These are phyloP conservation scores for Testicularia cyperi DNA, from an alignment of 1,284 basidiomycete genomes.

Conservation along the genomic window DNA sequence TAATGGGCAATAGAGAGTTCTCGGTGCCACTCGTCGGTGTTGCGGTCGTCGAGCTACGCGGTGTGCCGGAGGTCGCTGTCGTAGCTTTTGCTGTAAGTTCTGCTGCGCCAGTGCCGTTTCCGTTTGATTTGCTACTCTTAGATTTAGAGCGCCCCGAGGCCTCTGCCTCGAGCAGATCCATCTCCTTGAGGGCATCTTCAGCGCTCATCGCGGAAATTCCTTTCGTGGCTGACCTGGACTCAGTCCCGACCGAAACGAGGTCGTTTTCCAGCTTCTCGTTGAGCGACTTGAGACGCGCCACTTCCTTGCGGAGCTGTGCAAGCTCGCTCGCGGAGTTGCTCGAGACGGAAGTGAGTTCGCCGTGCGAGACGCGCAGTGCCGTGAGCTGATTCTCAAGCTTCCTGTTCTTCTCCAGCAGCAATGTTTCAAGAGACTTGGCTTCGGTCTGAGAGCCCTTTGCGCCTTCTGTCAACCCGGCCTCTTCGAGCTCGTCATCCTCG, in stretches of 20 bases:
- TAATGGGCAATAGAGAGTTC: conserved; percentile 66
- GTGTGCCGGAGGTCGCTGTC: not conserved
- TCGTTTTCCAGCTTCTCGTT: conserved; percentile 91
- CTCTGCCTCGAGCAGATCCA: conserved; percentile 28
- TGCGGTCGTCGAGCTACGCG: conserved; percentile 2
- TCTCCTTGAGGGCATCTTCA: conserved; percentile 26
- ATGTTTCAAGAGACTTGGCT: conserved; percentile 80
- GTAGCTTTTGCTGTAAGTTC: not conserved
- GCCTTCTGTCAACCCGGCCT: not conserved
- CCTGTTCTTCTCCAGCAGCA: conserved; percentile 90
- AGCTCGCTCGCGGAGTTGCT: conserved; percentile 66
- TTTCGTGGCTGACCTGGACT: conserved; percentile 2
- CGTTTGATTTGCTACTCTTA: not conserved
- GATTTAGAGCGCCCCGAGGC: not conserved
- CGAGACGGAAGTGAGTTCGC: conserved; percentile 16
- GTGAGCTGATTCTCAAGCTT: conserved; percentile 91
- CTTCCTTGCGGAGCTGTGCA: conserved; percentile 67
- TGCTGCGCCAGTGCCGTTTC: no score
- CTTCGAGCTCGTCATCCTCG: conserved; percentile 62
- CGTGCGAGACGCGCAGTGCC: conserved; percentile 75
- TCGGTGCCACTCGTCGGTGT: conserved; percentile 1
- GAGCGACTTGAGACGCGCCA: conserved; percentile 74
- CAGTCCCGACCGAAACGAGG: conserved; percentile 63
- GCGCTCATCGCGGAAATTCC: conserved; percentile 11
- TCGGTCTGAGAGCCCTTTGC: conserved; percentile 3